Percentiles rank a stretch among this genome's conserved stretches.
Conservation (phyloP, 768 basidiomycete genomes). For the Panaeolus papilionaceus region DNA sequence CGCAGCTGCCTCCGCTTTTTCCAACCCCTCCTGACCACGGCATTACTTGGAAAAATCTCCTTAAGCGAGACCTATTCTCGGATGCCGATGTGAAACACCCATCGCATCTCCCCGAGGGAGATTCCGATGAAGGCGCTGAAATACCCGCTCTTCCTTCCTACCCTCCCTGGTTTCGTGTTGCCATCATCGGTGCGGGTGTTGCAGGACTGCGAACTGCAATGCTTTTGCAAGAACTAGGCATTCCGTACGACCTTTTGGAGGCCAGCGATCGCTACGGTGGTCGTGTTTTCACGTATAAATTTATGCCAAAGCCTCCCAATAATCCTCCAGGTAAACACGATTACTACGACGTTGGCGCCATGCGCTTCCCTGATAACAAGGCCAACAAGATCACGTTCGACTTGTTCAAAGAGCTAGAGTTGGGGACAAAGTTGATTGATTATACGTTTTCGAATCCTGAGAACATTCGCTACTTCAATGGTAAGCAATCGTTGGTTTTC, state of each 20-base stretch:
- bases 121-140: not conserved
- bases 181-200: conserved; percentile 30
- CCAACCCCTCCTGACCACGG: not conserved
- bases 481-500: conserved; percentile 6
- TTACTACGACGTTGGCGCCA: conserved; percentile 38
- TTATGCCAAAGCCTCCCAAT: conserved; percentile 18
- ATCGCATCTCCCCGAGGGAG: not conserved
- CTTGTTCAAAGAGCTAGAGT: conserved; percentile 26
- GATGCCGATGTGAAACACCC: not conserved
- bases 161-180: conserved; percentile 20
- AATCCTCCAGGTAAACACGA: conserved; percentile 20
- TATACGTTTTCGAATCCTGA: conserved; percentile 19
- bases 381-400: conserved; percentile 32
- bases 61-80: not conserved
- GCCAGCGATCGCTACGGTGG: conserved; percentile 32
- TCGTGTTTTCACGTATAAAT: conserved; percentile 34
- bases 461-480: conserved; percentile 26
- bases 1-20: not conserved
- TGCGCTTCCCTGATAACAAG: conserved; percentile 40
- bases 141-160: not conserved
- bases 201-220: conserved; percentile 35
- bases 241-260: conserved; percentile 35
- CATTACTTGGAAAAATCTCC: not conserved
- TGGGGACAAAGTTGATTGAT: conserved; percentile 22
- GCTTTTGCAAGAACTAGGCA: conserved; percentile 32